Evolutionary conservation across 441 rosid genomes (phyloP).

Genomic region (Eutrema salsugineum): DNA sequence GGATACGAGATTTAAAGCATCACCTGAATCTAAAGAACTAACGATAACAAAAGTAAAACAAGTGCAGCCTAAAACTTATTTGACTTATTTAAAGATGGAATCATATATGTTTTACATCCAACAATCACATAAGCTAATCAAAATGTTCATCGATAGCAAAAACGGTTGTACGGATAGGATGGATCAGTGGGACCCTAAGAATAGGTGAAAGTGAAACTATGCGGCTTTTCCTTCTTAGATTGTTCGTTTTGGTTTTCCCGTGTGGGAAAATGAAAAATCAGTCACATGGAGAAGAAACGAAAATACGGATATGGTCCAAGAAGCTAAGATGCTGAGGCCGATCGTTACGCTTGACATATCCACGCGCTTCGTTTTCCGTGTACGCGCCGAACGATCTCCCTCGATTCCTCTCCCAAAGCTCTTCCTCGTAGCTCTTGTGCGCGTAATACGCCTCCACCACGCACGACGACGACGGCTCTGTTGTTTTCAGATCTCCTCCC

Average conservation of each 20-base stretch:
- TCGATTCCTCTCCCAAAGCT: constrained; percentile 60
- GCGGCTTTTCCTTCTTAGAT: not conserved
- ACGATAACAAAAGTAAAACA: not conserved
- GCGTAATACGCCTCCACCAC: constrained; percentile 69
- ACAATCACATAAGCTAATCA: constrained; percentile 7
- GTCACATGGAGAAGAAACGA: constrained; percentile 38
- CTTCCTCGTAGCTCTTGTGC: constrained; percentile 51
- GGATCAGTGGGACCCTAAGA: not conserved
- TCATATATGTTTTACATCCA: not conserved
- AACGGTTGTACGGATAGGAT: constrained; percentile 17
- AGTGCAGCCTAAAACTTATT: not conserved
- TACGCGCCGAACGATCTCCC: constrained; percentile 43
- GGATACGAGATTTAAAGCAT: not conserved
- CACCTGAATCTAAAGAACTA: not conserved
- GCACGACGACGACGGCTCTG: not conserved
- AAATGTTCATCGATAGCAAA: not conserved
- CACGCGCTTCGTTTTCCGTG: constrained; percentile 62
- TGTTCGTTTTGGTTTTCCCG: not conserved
- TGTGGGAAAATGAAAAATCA: constrained; percentile 19
- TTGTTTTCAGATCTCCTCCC: not conserved
- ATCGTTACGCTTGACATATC: constrained; percentile 65
- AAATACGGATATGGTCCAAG: constrained; percentile 61
- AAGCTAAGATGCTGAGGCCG: constrained; percentile 64
- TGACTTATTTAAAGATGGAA: not conserved
- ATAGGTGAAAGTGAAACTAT: not conserved